Conservation (phyloP, 768 basidiomycete genomes). For the Termitomyces sp. region DNA sequence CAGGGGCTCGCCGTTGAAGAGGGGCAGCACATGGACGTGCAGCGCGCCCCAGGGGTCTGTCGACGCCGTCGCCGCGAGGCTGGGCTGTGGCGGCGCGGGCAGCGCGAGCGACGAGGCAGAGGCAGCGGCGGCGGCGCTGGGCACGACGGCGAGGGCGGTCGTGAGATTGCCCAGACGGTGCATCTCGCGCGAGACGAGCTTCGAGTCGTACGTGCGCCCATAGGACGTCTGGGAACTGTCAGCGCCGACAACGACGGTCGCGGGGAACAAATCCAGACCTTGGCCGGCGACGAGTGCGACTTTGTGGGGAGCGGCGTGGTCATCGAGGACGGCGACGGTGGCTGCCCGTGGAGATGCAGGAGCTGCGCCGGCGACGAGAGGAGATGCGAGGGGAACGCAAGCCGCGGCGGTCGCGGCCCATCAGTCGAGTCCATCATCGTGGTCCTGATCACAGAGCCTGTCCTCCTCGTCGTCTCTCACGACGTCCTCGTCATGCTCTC, state of each 20-base stretch:
- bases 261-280: slow-evolving; percentile 21
- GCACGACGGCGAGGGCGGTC: slow-evolving; percentile 48
- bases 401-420: background rate
- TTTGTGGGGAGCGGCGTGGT: slow-evolving; percentile 31
- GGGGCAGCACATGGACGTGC: slow-evolving; percentile 82
- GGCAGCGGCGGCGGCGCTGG: slow-evolving; percentile 36
- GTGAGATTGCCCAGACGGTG: slow-evolving; percentile 69
- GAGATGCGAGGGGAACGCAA: background rate
- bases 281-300: slow-evolving; percentile 48
- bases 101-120: slow-evolving; percentile 44
- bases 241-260: background rate
- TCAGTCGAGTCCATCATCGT: background rate
- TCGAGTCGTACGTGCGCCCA: slow-evolving; percentile 73
- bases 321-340: slow-evolving; percentile 25
- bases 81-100: slow-evolving; percentile 34
- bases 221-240: slow-evolving; percentile 39
- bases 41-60: slow-evolving; percentile 80
- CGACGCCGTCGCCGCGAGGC: slow-evolving; percentile 35
- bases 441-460: background rate
- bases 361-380: background rate
- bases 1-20: slow-evolving; percentile 89
- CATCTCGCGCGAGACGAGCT: slow-evolving; percentile 81
- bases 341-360: slow-evolving; percentile 12
- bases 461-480: background rate
- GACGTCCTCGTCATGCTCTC: background rate